A percentile compares a stretch with the other conserved stretches of the same genome.
These are phyloP conservation scores for Neckera pumila DNA, from an alignment of 225 moss, liverwort and hornwort species.

Conservation along the genomic window DNA sequence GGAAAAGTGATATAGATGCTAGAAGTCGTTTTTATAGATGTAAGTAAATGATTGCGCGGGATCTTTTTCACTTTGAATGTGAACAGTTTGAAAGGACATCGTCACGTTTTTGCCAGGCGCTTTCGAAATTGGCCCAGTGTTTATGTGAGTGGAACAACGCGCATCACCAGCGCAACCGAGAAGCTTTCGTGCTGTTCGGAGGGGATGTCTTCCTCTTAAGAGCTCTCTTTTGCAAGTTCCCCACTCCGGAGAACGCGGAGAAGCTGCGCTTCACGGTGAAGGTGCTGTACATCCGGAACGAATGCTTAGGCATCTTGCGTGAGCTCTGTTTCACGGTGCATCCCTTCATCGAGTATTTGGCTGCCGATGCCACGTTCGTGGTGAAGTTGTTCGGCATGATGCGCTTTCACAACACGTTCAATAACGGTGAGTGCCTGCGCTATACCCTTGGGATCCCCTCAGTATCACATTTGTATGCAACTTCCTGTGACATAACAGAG, in stretches of 20 bases:
- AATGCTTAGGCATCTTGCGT: conserved; percentile 48
- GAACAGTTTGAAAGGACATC: neutral
- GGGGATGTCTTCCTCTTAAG: conserved; percentile 42
- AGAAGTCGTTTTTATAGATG: neutral
- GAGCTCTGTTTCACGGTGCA: conserved; percentile 52
- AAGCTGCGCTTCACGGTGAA: conserved; percentile 23
- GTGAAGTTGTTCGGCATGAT: conserved; percentile 51
- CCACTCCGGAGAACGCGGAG: conserved; percentile 5
- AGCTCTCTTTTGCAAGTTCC: conserved; percentile 45
- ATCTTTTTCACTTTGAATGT: neutral
- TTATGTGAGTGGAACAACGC: conserved; percentile 25
- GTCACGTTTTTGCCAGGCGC: neutral
- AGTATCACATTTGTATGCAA: neutral
- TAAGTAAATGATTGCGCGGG: neutral
- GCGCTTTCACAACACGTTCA: conserved; percentile 43
- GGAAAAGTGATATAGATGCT: neutral
- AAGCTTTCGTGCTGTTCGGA: conserved; percentile 48
- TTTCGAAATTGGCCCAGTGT: conserved; percentile 31
- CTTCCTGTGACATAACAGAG: neutral
- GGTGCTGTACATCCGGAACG: conserved; percentile 41
- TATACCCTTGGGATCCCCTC: neutral
- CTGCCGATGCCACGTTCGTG: conserved; percentile 43
- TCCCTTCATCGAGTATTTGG: conserved; percentile 42
- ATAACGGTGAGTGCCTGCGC: conserved; percentile 27
- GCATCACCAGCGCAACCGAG: conserved; percentile 25